A percentile compares a stretch with the other conserved stretches of the same genome.
phyloP scores from a whole-genome alignment of 257 asterid genomes.

The Rauvolfia tetraphylla region DNA sequence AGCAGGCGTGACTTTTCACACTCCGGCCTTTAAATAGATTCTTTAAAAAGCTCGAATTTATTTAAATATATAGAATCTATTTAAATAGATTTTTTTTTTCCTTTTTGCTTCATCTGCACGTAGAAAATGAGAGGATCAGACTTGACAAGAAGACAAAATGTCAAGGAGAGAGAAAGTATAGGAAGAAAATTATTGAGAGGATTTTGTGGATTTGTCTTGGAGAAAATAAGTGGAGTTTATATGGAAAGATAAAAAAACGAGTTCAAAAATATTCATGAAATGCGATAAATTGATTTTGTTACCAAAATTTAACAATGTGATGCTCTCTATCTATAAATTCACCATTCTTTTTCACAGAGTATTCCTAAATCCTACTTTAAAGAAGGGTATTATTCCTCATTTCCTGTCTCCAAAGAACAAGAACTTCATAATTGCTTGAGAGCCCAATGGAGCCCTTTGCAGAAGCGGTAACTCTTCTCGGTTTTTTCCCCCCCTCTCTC shows the following conservation, averaged over 20 bases:
- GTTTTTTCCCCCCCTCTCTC: not conserved
- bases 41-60: too few species aligned
- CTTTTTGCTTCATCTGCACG: too few species aligned
- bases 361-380: not conserved
- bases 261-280: not conserved
- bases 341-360: not conserved
- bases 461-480: not conserved
- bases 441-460: slow-evolving; percentile 9
- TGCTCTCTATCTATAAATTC: not conserved
- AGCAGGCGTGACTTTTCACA: not conserved
- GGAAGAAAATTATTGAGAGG: too few species aligned
- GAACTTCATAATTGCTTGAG: too few species aligned
- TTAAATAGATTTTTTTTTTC: too few species aligned
- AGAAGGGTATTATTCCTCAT: not conserved
- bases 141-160: too few species aligned
- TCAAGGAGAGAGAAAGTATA: too few species aligned
- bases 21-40: too few species aligned
- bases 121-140: too few species aligned
- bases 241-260: not conserved
- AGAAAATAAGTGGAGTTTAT: not conserved
- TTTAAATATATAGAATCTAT: too few species aligned
- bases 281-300: not conserved
- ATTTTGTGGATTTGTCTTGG: too few species aligned
- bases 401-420: not conserved
- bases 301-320: not conserved